Base-by-base conservation (phyloP, 2,329 filamentous ascomycete species). In the Aureobasidium lini region DNA sequence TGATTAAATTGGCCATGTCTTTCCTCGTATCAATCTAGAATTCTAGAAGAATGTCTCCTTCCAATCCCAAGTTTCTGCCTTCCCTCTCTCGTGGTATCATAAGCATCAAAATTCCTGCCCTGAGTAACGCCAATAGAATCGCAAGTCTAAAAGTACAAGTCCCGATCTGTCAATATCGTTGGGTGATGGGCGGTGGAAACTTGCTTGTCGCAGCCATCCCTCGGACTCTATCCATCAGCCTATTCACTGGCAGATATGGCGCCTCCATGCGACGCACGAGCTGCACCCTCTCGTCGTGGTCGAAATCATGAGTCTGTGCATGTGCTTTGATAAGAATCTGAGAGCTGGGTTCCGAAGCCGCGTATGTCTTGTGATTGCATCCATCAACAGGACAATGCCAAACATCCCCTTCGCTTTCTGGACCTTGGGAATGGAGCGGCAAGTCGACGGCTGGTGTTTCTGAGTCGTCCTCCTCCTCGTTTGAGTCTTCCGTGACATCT, bases 331-430 rank as follows among this genome's bases (percentile, higher is more conserved):
- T 86, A 9, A 82, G 72, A 4, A 76, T 72, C 61, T 82, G 79
- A 28, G 81, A 82, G 0, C 79, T 76, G 3, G 79, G 72, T 43
- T 81, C 77, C 46, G 83, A 80, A n/a, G 83, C 83, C 2, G 79
- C 79, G 62, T 85, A 84, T 10, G 89, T 83, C 42, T 85, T 77
- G 64, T 84, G 84, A 39, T 74, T 74, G 66, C 87, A 90, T 28
- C 80, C 84, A 10, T 84, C 81, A 62, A 86, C 78, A 4, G 80
- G 79, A 66, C 87, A 90, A 1, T 75, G 75, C 86, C 87, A 90
- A 0, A 83, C 84, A 57, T 85, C 81, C 5, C 62, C 62, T 4
- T 63, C 47, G 8, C 50, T 44, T 1, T 23, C 47, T 11, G 57
- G 47, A 4, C 54, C 49, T 15, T 46, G 16, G 23, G 49, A 28